Evolutionary conservation across 176 grass and related monocot genomes (phyloP).

Genomic region (Melocanna baccifera): DNA sequence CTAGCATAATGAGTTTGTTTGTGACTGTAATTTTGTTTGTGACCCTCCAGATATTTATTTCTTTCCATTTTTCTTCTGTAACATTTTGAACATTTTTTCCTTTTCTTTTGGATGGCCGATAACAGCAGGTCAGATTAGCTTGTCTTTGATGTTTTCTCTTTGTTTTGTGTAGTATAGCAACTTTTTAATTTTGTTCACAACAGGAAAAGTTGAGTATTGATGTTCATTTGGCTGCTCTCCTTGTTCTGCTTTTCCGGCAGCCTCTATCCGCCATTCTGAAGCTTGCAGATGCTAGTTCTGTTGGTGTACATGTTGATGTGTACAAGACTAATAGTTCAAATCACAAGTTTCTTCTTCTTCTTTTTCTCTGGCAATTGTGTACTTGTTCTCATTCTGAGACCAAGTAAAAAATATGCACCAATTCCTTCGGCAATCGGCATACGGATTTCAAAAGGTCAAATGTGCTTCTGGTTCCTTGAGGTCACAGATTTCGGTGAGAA

Average conservation of each 20-base stretch:
- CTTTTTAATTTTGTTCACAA: neutral
- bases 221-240: neutral
- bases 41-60: neutral
- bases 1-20: slow-evolving; percentile 21
- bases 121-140: neutral
- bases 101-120: neutral
- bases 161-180: slow-evolving; percentile 2
- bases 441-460: slow-evolving; percentile 2
- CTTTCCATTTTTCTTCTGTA: neutral
- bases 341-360: neutral
- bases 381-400: neutral
- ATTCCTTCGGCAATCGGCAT: neutral
- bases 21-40: slow-evolving; percentile 32
- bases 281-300: neutral
- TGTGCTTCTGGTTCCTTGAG: neutral
- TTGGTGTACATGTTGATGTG: neutral
- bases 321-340: neutral
- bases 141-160: neutral
- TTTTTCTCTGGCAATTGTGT: neutral
- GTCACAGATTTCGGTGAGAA: neutral
- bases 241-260: neutral
- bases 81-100: neutral
- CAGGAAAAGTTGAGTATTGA: neutral
- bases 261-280: neutral
- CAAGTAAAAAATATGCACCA: neutral